phyloP scores from a whole-genome alignment of 176 grass and related monocot species.

The Melocanna baccifera region DNA sequence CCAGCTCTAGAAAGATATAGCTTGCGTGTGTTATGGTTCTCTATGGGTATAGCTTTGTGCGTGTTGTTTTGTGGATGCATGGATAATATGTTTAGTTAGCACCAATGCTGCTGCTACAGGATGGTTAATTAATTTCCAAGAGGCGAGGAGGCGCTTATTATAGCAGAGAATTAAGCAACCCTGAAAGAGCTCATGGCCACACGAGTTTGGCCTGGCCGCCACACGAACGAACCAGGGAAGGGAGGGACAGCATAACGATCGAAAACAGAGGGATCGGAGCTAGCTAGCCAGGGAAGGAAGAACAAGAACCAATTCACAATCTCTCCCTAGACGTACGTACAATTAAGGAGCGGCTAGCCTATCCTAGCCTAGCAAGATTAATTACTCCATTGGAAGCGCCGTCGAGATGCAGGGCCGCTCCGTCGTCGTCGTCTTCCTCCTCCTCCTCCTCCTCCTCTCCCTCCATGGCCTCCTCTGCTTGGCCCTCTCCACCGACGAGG shows the following conservation, averaged over 20 bases:
- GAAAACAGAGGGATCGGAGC: too few relatives aligned
- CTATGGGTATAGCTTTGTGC: too few relatives aligned
- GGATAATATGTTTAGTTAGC: too few relatives aligned
- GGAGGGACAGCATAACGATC: too few relatives aligned
- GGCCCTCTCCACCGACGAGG: not conserved
- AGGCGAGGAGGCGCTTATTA: not conserved
- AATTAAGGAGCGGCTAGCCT: not conserved
- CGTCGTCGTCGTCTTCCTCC: not conserved
- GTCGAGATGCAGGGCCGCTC: slow-evolving; percentile 4
- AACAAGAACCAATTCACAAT: not conserved
- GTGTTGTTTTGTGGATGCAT: too few relatives aligned
- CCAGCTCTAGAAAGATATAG: too few relatives aligned
- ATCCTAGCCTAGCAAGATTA: not conserved
- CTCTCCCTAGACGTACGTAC: not conserved
- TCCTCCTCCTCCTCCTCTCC: slow-evolving; percentile 28
- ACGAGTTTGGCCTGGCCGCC: not conserved
- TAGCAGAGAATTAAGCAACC: not conserved
- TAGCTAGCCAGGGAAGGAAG: too few relatives aligned
- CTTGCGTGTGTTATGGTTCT: too few relatives aligned
- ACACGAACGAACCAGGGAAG: too few relatives aligned
- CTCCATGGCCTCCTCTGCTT: slow-evolving; percentile 32
- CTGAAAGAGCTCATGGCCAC: slow-evolving; percentile 23
- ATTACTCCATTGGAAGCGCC: not conserved
- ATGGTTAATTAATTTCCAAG: too few relatives aligned
- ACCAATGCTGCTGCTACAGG: too few relatives aligned